Evolutionary conservation across 2,329 filamentous ascomycete species (phyloP).

Genomic region (Immersiporthe knoxdaviesiana): DNA sequence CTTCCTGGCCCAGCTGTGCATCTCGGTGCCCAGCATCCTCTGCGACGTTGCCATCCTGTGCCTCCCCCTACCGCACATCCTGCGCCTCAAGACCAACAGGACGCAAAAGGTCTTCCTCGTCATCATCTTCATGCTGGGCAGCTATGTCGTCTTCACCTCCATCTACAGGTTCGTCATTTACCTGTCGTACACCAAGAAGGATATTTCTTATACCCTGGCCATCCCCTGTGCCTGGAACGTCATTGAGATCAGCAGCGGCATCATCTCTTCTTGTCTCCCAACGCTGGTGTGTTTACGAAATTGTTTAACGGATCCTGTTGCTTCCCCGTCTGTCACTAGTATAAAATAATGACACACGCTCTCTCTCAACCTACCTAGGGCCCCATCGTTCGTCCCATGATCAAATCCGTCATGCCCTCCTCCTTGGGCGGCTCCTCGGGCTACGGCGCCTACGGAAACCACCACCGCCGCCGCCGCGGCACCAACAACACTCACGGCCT

Average conservation of each 20-base stretch:
- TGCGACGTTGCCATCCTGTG: slow-evolving; percentile 23
- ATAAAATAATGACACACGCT: too few species aligned
- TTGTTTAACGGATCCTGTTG: too few species aligned
- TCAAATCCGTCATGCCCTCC: slow-evolving; percentile 23
- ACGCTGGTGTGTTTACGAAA: slow-evolving; percentile 9
- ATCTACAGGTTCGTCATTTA: slow-evolving; percentile 22
- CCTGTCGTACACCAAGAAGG: slow-evolving; percentile 6
- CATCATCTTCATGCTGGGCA: slow-evolving; percentile 23
- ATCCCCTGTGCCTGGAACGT: slow-evolving; percentile 18
- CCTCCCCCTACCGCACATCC: slow-evolving; percentile 20
- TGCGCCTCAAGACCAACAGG: slow-evolving; percentile 22
- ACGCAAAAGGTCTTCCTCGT: slow-evolving; percentile 21
- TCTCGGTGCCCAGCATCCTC: slow-evolving; percentile 20
- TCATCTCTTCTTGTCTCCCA: slow-evolving; percentile 22
- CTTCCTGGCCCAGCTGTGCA: slow-evolving; percentile 20
- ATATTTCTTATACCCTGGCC: slow-evolving; percentile 32
- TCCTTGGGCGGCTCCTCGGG: slow-evolving; percentile 7
- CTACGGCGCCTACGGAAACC: background rate
- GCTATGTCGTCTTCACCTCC: slow-evolving; percentile 23
- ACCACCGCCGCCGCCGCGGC: background rate
- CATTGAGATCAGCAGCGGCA: slow-evolving; percentile 24
- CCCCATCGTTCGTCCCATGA: slow-evolving; percentile 14
- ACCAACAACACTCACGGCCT: slow-evolving; percentile 7
- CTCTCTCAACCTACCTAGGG: background rate
- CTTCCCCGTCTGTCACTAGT: too few species aligned